Percentiles rank a stretch among this genome's conserved stretches.
phyloP scores from a whole-genome alignment of 2,329 filamentous ascomycete species.

The Xylariomycetidae sp. region DNA sequence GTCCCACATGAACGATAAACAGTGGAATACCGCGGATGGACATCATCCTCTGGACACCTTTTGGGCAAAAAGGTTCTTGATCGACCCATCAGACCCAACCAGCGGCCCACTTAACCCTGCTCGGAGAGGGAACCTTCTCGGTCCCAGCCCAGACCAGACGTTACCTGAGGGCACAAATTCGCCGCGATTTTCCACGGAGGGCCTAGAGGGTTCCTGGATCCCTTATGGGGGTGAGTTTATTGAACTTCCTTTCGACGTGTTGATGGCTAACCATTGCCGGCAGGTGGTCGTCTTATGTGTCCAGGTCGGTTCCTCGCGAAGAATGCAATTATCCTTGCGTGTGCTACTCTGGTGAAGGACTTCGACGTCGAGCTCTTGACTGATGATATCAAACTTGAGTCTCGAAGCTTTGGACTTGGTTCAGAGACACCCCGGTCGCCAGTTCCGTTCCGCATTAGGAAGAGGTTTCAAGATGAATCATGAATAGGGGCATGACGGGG shows the following conservation, averaged over 20 bases:
- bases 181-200: constrained; percentile 4
- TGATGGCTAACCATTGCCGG: too few species aligned
- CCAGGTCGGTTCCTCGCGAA: constrained; percentile 6
- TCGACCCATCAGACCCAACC: constrained; percentile 3
- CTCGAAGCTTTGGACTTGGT: too few species aligned
- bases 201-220: constrained; percentile 4
- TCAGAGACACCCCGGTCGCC: too few species aligned
- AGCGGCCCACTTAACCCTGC: constrained; percentile 4
- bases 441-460: too few species aligned
- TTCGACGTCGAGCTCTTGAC: constrained; percentile 3
- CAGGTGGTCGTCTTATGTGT: constrained; percentile 3
- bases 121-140: background rate
- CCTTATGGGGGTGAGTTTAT: constrained; percentile 9
- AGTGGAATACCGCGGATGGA: constrained; percentile 12
- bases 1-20: constrained; percentile 6
- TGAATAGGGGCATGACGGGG: too few species aligned
- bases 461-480: too few species aligned
- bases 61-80: constrained; percentile 12
- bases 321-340: constrained; percentile 1
- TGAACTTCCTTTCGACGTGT: too few species aligned
- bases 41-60: constrained; percentile 6
- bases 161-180: background rate
- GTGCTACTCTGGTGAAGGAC: background rate
- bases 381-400: too few species aligned
- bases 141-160: background rate